Evolutionary conservation across 2,329 filamentous ascomycete species (phyloP), one percentile per base, ranked within the genome.

Genomic region (Endocalyx cinctus): DNA sequence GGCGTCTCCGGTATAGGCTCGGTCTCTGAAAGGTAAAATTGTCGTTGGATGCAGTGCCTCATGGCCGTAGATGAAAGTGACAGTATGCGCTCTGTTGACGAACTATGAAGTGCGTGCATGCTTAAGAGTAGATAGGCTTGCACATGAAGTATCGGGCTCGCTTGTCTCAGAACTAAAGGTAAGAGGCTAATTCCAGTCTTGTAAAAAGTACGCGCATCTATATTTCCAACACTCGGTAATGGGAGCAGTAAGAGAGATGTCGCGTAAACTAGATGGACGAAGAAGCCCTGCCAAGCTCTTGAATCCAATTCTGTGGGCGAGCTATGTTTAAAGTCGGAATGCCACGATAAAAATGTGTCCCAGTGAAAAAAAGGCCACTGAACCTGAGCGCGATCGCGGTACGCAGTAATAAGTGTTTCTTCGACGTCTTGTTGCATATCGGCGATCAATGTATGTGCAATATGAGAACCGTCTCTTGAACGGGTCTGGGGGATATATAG

Each of bases 11-110:
- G 17, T 7, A 10, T 15, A 12, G 31, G 35, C 26, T 33, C 29
- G n/a, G 35, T 34, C 11, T 31, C 29, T 1, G 31, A 13, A 14
- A 37, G 35, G 25, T 37, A 25, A 12, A 33, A 34, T 18, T 37
- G 35, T 6, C 25, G 16, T 19, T 33, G 25, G 15, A 37, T 19
- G 16, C 29, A 37, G 23, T 25, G 32, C 10, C 31, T 23, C 23
- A 37, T 37, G 8, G 35, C 32, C 13, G 30, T 25, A 11, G 35
- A 33, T 11, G 25, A n/a, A 14, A 37, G 14, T 8, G 35, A 33
- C 11, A 37, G 7, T 10, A 37, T 31, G 12, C 31, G 30, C 1
- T 27, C 28, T 2, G 35, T 33, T 3, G 35, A 37, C 11, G 20
- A 22, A 14, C 15, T 23, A 14, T 37, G 31, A 4, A 37, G 30